Conservation (phyloP, 2,329 filamentous ascomycete species). For the Fusarium compactum region DNA sequence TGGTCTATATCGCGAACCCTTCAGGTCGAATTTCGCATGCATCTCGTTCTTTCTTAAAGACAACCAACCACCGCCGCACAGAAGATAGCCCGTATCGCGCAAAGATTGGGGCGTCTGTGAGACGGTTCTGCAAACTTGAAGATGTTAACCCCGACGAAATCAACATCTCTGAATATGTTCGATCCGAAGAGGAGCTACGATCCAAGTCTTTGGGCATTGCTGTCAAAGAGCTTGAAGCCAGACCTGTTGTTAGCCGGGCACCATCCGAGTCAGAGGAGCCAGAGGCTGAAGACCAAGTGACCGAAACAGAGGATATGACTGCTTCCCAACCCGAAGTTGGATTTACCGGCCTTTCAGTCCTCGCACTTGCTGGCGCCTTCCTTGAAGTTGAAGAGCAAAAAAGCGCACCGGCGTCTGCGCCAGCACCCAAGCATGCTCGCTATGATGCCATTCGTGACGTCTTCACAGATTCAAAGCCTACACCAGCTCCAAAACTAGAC, state of each 20-base stretch:
- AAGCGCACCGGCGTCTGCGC: slow-evolving; percentile 42
- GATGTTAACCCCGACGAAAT: slow-evolving; percentile 52
- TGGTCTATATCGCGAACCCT: slow-evolving; percentile 62
- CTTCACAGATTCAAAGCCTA: slow-evolving; percentile 55
- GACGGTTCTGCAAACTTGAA: slow-evolving; percentile 54
- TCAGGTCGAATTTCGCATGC: slow-evolving; percentile 62
- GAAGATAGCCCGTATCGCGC: slow-evolving; percentile 51
- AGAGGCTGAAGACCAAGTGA: slow-evolving; percentile 42
- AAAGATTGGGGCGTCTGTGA: slow-evolving; percentile 53
- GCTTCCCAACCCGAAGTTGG: slow-evolving; percentile 42
- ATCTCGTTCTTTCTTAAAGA: slow-evolving; percentile 58
- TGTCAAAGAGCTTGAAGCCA: slow-evolving; percentile 49
- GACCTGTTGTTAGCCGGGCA: slow-evolving; percentile 47
- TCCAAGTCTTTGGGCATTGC: slow-evolving; percentile 54
- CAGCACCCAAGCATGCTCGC: slow-evolving; percentile 48
- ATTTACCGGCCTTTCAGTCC: slow-evolving; percentile 49
- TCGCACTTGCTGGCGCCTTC: slow-evolving; percentile 51
- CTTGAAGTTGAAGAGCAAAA: slow-evolving; percentile 48
- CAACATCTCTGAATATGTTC: slow-evolving; percentile 50
- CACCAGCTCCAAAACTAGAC: slow-evolving; percentile 44
- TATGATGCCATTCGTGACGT: slow-evolving; percentile 58
- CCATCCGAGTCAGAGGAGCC: slow-evolving; percentile 47
- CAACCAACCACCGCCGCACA: slow-evolving; percentile 51
- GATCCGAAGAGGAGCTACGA: slow-evolving; percentile 51
- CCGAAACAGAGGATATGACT: slow-evolving; percentile 39